phyloP scores from a whole-genome alignment of 176 grass and related monocot genomes.

The Avena sativa region DNA sequence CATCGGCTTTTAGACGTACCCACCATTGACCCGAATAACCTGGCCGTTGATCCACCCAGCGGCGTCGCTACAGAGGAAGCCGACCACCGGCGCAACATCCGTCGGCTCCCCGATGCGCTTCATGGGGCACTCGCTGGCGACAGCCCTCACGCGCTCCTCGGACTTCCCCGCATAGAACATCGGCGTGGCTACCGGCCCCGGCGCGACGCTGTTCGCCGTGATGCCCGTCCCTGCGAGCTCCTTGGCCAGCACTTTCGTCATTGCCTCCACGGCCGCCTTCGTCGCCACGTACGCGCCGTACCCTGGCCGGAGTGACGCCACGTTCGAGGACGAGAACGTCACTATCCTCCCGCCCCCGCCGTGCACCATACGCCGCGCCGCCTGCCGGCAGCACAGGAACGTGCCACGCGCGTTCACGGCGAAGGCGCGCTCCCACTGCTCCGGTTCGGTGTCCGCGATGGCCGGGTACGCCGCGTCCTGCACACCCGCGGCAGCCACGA shows the following conservation, averaged over 20 bases:
- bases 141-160: slow-evolving; percentile 48
- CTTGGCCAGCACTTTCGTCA: slow-evolving; percentile 69
- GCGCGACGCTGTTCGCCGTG: slow-evolving; percentile 70
- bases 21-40: slow-evolving; percentile 68
- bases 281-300: slow-evolving; percentile 62
- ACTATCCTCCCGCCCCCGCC: slow-evolving; percentile 52
- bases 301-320: slow-evolving; percentile 48
- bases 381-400: slow-evolving; percentile 63
- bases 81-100: slow-evolving; percentile 70
- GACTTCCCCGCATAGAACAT: slow-evolving; percentile 65
- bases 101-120: slow-evolving; percentile 54
- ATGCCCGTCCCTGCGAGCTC: slow-evolving; percentile 60
- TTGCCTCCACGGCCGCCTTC: slow-evolving; percentile 64
- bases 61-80: slow-evolving; percentile 53
- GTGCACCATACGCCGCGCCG: slow-evolving; percentile 38
- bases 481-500: slow-evolving; percentile 53
- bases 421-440: slow-evolving; percentile 54
- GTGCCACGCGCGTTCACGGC: slow-evolving; percentile 51
- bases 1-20: slow-evolving; percentile 44
- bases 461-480: slow-evolving; percentile 43
- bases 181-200: slow-evolving; percentile 54
- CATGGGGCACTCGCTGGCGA: slow-evolving; percentile 39
- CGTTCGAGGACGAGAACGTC: slow-evolving; percentile 55
- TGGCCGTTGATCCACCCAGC: slow-evolving; percentile 68
- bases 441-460: slow-evolving; percentile 45